A percentile compares a stretch with the other conserved stretches of the same genome.
phyloP scores from a whole-genome alignment of 805 yeast species.

The Saccharomycopsis babjevae region DNA sequence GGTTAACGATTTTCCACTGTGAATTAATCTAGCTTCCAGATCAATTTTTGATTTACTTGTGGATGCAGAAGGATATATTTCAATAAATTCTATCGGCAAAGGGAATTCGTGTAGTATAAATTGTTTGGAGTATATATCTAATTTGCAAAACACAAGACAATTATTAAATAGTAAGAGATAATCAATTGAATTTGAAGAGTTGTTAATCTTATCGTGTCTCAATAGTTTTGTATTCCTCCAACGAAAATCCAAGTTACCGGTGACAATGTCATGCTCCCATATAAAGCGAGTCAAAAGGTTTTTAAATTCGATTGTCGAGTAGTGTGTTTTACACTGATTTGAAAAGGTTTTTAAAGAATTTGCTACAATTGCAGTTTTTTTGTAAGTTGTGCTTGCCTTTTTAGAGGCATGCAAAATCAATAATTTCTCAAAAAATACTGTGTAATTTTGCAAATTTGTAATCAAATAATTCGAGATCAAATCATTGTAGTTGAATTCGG shows the following conservation, averaged over 20 bases:
- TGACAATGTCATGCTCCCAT: slow-evolving; percentile 9
- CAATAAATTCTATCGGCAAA: slow-evolving; percentile 16
- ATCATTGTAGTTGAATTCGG: slow-evolving; percentile 14
- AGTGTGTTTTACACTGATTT: slow-evolving; percentile 14
- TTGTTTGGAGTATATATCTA: slow-evolving; percentile 15
- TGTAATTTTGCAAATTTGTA: slow-evolving; percentile 13
- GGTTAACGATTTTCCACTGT: slow-evolving; percentile 8
- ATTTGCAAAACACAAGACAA: slow-evolving; percentile 15
- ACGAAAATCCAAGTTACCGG: slow-evolving; percentile 15
- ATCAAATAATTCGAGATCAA: slow-evolving; percentile 15
- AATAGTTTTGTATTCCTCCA: slow-evolving; percentile 15
- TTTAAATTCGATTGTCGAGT: slow-evolving; percentile 14
- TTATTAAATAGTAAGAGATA: slow-evolving; percentile 16
- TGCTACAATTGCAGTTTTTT: slow-evolving; percentile 11
- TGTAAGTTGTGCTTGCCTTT: slow-evolving; percentile 12
- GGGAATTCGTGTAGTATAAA: slow-evolving; percentile 17
- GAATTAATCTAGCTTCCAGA: slow-evolving; percentile 8
- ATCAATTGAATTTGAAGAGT: slow-evolving; percentile 11
- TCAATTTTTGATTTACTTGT: neutral
- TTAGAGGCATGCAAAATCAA: slow-evolving; percentile 6
- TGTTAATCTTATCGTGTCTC: slow-evolving; percentile 15
- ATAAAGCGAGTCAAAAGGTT: slow-evolving; percentile 12
- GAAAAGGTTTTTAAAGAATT: slow-evolving; percentile 14
- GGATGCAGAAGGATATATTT: neutral
- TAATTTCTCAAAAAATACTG: slow-evolving; percentile 7